A percentile compares a stretch with the other conserved stretches of the same genome.
Evolutionary conservation across 2,329 filamentous ascomycete genomes (phyloP).

Genomic region (Colletotrichum tropicale): DNA sequence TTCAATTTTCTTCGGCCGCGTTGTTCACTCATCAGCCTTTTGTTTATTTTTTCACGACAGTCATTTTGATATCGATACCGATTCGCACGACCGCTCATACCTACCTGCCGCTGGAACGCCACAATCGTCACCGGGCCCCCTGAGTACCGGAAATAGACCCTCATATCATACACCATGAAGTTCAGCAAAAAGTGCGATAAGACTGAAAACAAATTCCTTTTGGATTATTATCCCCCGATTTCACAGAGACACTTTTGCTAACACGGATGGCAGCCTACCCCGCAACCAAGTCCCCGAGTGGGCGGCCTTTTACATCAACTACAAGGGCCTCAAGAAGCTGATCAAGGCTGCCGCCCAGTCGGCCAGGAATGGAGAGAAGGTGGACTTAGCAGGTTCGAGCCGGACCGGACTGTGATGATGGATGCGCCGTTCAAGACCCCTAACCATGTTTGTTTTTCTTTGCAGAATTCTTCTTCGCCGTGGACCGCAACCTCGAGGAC

Average conservation of each 20-base stretch:
- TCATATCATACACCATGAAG: conserved; percentile 59
- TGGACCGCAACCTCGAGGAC: conserved; percentile 96
- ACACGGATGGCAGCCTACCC: conserved; percentile 59
- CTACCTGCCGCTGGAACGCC: not conserved
- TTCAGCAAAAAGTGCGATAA: conserved; percentile 63
- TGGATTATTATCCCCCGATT: not conserved
- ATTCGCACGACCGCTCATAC: not conserved
- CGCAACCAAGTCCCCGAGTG: conserved; percentile 88
- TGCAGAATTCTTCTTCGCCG: conserved; percentile 92
- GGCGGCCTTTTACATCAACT: conserved; percentile 85
- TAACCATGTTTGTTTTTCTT: conserved; percentile 32
- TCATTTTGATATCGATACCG: not conserved
- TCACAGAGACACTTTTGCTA: conserved; percentile 14
- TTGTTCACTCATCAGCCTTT: conserved; percentile 1
- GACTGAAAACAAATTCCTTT: not conserved
- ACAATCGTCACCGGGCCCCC: not conserved
- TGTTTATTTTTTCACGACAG: not conserved
- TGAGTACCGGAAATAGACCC: conserved; percentile 9
- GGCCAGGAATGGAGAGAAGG: conserved; percentile 71
- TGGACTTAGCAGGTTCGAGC: conserved; percentile 84
- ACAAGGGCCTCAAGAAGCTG: conserved; percentile 92
- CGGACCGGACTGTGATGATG: conserved; percentile 25
- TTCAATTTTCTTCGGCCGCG: not conserved
- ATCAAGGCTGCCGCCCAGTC: conserved; percentile 80
- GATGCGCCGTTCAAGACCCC: conserved; percentile 34